These are phyloP conservation scores for Periconia digitata DNA, from an alignment of 2,329 filamentous ascomycete species.

Conservation along the genomic window DNA sequence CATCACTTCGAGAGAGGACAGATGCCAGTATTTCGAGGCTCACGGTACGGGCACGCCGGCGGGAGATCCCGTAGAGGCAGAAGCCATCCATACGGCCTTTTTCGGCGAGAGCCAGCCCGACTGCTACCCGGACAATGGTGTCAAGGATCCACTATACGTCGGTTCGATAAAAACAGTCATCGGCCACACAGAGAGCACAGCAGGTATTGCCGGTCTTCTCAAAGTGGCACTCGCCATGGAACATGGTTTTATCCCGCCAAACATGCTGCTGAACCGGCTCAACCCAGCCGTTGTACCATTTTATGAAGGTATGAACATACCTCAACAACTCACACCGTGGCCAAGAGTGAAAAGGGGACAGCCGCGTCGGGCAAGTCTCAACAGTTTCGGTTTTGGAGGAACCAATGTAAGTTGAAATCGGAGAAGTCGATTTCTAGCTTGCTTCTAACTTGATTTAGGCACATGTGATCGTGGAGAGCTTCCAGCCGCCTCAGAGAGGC, in stretches of 20 bases:
- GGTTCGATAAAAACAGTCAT: slow-evolving; percentile 40
- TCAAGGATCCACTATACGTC: slow-evolving; percentile 15
- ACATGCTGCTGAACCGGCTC: slow-evolving; percentile 16
- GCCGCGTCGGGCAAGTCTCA: slow-evolving; percentile 13
- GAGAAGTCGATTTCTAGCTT: slow-evolving; percentile 16
- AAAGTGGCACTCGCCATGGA: slow-evolving; percentile 41
- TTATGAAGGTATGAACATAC: slow-evolving; percentile 8
- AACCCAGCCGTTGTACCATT: slow-evolving; percentile 10
- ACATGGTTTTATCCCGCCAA: slow-evolving; percentile 30
- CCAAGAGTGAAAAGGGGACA: slow-evolving; percentile 1
- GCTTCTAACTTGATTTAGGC: no score
- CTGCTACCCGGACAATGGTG: not conserved
- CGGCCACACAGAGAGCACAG: slow-evolving; percentile 43
- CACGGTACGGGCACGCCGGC: slow-evolving; percentile 46
- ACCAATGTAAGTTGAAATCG: slow-evolving; percentile 27
- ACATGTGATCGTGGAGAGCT: no score
- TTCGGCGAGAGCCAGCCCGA: no score
- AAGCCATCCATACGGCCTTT: slow-evolving; percentile 21
- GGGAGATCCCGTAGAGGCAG: slow-evolving; percentile 33
- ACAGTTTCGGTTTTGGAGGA: slow-evolving; percentile 25
- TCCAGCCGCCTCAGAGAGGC: no score
- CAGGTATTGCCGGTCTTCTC: slow-evolving; percentile 39
- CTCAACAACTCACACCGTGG: slow-evolving; percentile 8
- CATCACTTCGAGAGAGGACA: slow-evolving; percentile 7
- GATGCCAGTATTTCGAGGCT: slow-evolving; percentile 39